Evolutionary conservation across 148 eudicot genomes (phyloP).

Genomic region (Selenicereus undatus): DNA sequence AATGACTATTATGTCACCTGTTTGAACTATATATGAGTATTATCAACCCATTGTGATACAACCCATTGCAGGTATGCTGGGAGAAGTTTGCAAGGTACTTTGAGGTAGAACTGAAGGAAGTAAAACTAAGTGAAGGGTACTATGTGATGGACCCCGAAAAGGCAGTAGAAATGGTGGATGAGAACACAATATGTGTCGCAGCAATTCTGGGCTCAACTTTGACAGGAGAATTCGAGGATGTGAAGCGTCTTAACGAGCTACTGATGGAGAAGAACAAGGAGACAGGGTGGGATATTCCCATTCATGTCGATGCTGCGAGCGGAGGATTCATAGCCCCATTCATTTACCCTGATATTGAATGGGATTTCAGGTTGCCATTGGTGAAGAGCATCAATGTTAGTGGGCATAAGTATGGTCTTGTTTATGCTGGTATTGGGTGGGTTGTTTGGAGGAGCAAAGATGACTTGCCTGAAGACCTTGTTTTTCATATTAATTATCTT

Average conservation of each 20-base stretch:
- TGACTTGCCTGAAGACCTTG: conserved; percentile 31
- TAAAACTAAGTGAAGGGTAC: conserved; percentile 25
- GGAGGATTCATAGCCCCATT: conserved; percentile 35
- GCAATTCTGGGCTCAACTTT: conserved; percentile 27
- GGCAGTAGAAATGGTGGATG: conserved; percentile 31
- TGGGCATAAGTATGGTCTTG: conserved; percentile 31
- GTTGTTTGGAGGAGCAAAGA: conserved; percentile 35
- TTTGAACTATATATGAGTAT: too few species aligned
- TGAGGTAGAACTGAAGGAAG: conserved; percentile 32
- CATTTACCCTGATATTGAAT: conserved; percentile 30
- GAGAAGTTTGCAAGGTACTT: conserved; percentile 34
- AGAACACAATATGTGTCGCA: conserved; percentile 32
- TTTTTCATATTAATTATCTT: conserved; percentile 33
- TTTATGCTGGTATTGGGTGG: conserved; percentile 34
- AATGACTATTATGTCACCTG: too few species aligned
- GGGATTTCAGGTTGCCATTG: conserved; percentile 32
- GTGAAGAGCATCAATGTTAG: conserved; percentile 35
- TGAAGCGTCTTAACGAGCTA: conserved; percentile 25
- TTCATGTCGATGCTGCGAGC: conserved; percentile 35
- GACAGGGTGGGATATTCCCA: conserved; percentile 32
- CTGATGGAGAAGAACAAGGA: conserved; percentile 26
- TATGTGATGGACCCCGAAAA: conserved; percentile 31
- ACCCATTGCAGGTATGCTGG: conserved; percentile 26
- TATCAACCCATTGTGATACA: too few species aligned
- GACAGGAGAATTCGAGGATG: conserved; percentile 35